phyloP scores from a whole-genome alignment of 805 yeast species.

The Starmera caribaea region DNA sequence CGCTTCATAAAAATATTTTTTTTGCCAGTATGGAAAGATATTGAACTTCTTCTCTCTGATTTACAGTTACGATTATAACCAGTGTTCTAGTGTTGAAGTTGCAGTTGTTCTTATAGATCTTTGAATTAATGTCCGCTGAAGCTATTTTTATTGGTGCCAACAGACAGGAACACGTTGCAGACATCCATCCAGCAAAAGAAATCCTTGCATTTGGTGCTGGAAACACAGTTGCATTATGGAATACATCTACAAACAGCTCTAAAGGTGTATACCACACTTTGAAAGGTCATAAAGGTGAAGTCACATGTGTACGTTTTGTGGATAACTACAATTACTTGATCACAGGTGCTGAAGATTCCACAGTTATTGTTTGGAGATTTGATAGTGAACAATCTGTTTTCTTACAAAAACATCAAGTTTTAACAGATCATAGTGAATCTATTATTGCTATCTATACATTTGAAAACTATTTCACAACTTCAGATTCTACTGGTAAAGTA shows the following conservation, averaged over 20 bases:
- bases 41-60: too few relatives aligned
- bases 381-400: slow-evolving; percentile 2
- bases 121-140: slow-evolving; percentile 19
- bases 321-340: slow-evolving; percentile 37
- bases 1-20: too few relatives aligned
- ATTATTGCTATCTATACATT: slow-evolving; percentile 40
- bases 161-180: slow-evolving; percentile 51
- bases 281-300: slow-evolving; percentile 50
- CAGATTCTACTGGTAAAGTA: slow-evolving; percentile 54
- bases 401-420: slow-evolving; percentile 19
- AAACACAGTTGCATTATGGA: slow-evolving; percentile 56
- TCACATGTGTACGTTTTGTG: slow-evolving; percentile 58
- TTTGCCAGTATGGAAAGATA: too few relatives aligned
- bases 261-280: slow-evolving; percentile 46
- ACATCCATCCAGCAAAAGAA: slow-evolving; percentile 27
- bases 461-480: slow-evolving; percentile 39
- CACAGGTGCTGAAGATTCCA: slow-evolving; percentile 61
- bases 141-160: slow-evolving; percentile 70
- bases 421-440: slow-evolving; percentile 37
- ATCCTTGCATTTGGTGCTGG: slow-evolving; percentile 68
- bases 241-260: slow-evolving; percentile 34
- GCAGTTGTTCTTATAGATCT: background rate
- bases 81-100: too few relatives aligned
- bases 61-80: too few relatives aligned
- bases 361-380: slow-evolving; percentile 50